Base-by-base conservation (phyloP, 2,329 filamentous ascomycete genomes). In the Exserohilum rostratum region DNA sequence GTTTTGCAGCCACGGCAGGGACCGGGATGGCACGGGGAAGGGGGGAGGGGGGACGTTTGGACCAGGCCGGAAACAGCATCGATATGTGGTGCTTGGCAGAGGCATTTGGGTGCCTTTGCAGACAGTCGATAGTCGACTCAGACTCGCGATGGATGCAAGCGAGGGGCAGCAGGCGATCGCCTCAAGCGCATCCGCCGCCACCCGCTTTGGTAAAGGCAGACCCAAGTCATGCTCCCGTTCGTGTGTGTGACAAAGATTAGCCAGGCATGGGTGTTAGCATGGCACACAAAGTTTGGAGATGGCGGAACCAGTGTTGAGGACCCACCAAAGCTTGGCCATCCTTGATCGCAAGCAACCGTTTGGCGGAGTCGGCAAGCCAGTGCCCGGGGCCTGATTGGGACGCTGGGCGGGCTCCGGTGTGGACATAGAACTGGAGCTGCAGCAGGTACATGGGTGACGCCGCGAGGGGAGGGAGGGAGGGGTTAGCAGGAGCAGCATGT, bases 311-410 rank as follows among this genome's bases (percentile, higher is more conserved):
- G 46, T 33, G 47, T 46, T 35, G 11, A 33, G 47, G 47, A 47
- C 25, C 44, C 37, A 38, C 37, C 15, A 57, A 63, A 66, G 66
- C 67, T 70, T 71, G 68, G 67, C 66, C 48, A 57, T 45, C 63
- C 64, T 67, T 65, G 58, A 63, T 54, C 54, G 48, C 43, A 43
- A 50, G 53, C 57, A 50, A 51, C 46, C 43, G 43, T 51, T 52
- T 30, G 57, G 61, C 44, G 42, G 40, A 39, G 39, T 53, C 52
- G 57, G 56, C 44, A 55, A 30, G 53, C 56, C 57, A 55, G 31
- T 53, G 50, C 34, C 44, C 15, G 40, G 25, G 25, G 33, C 44
- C 22, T 33, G 55, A 42, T 38, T 35, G 27, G 54, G 51, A 31
- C 50, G 20, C 53, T 47, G 27, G 27, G 12, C 17, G 39, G 5